Conservation (phyloP, 192 early-diverging fungal species). For the Umbelopsis sp. region DNA sequence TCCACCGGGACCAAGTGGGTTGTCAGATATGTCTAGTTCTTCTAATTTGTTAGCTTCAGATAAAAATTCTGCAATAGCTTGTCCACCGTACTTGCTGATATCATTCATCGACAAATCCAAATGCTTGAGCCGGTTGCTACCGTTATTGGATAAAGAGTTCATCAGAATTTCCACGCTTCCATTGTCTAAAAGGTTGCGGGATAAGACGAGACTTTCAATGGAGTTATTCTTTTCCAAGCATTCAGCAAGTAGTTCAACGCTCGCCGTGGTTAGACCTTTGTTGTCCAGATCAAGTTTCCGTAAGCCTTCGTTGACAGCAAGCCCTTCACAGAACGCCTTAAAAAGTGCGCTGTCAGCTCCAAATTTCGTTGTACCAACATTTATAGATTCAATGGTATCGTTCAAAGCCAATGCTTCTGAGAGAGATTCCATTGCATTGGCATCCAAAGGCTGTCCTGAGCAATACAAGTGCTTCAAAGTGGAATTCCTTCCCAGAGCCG, state of each 20-base stretch:
- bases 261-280: conserved; percentile 43
- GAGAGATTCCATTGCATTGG: conserved; percentile 32
- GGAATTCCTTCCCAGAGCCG: conserved; percentile 40
- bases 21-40: conserved; percentile 52
- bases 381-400: conserved; percentile 42
- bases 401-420: conserved; percentile 43
- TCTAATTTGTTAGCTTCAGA: conserved; percentile 15
- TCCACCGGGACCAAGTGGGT: conserved; percentile 46
- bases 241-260: conserved; percentile 14
- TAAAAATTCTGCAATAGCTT: conserved; percentile 33
- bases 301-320: conserved; percentile 47
- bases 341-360: conserved; percentile 34
- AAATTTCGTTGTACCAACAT: conserved; percentile 42
- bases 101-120: conserved; percentile 46
- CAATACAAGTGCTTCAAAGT: conserved; percentile 52
- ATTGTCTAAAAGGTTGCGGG: conserved; percentile 49
- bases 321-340: conserved; percentile 38
- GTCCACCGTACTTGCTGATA: conserved; percentile 30
- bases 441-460: conserved; percentile 51
- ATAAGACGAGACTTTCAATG: conserved; percentile 41
- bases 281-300: conserved; percentile 54
- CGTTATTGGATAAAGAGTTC: conserved; percentile 15
- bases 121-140: conserved; percentile 17
- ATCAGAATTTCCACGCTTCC: conserved; percentile 32
- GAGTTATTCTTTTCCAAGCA: conserved; percentile 28